Conservation (phyloP, 352 stramenopile genomes). For the Globisporangium nunn region DNA sequence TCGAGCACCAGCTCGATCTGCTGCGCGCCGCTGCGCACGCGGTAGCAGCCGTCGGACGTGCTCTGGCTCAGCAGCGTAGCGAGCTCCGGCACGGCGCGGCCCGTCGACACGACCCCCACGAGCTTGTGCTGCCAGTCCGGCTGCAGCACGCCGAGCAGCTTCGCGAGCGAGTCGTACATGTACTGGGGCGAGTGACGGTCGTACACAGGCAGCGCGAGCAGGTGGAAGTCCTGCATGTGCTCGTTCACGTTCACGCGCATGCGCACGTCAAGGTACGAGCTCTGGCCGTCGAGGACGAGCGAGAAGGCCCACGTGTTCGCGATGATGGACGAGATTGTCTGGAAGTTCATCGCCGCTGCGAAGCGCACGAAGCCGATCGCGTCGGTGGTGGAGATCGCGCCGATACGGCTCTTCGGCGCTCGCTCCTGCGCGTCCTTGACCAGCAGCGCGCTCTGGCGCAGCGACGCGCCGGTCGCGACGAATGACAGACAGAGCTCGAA, state of each 20-base stretch:
- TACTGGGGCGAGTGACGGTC: constrained; percentile 7
- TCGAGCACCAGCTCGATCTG: constrained; percentile 8
- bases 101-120: constrained; percentile 6
- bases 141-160: constrained; percentile 7
- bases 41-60: constrained; percentile 6
- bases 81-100: background rate
- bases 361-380: constrained; percentile 9
- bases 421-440: constrained; percentile 8
- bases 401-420: background rate
- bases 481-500: constrained; percentile 11
- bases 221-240: constrained; percentile 9
- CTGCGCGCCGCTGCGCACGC: constrained; percentile 10
- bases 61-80: constrained; percentile 5
- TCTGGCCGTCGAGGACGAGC: constrained; percentile 8
- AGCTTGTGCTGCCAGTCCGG: constrained; percentile 8
- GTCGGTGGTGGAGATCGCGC: background rate
- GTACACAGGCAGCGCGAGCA: constrained; percentile 8
- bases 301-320: constrained; percentile 11
- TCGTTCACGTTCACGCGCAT: constrained; percentile 6
- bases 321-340: constrained; percentile 9
- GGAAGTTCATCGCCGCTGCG: constrained; percentile 13
- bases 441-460: constrained; percentile 7
- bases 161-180: constrained; percentile 6
- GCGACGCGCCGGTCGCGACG: constrained; percentile 3
- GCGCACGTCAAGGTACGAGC: constrained; percentile 7